Evolutionary conservation across 2,329 filamentous ascomycete species (phyloP), one percentile per base, ranked within the genome.

Genomic region (Xylariaceae sp.): DNA sequence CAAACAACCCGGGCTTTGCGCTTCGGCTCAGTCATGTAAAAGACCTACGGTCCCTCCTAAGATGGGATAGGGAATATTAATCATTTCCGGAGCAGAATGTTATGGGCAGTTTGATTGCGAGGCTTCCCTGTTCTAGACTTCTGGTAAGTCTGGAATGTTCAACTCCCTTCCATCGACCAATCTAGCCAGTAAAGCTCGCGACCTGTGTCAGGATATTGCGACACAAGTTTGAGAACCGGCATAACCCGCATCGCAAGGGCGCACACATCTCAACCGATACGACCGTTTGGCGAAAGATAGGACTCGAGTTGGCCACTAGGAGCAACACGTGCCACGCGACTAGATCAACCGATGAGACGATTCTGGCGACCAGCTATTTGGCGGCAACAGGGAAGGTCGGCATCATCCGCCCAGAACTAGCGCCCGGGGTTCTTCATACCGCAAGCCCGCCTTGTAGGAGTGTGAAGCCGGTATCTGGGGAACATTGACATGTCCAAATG

Each of bases 221-320:
- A 46, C 36, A 36, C 15, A 38, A 23, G 34, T 35, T 32, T 40
- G 18, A 8, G 9, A 32, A 41, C 24, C 35, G 36, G 36, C 38
- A 40, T 36, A 27, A 33, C 30, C 36, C 23, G 31, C 35, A 31
- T 38, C 26, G n/a, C 13, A 40, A 18, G 23, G 16, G 27, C 26
- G 13, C 15, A 31, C 26, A 18, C 36, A 17, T 31, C 28, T 32
- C 9, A n/a, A 36, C 11, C 29, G 12, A 39, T 34, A 34, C 34
- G 26, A 26, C 16, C 12, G 29, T 34, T 31, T 16, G 29, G 27
- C n/a, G n/a, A 19, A 34, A 33, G 12, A 13, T 9, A 32, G 35
- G 24, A 32, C 17, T 27, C 9, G 21, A 16, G 28, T 39, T 27
- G 26, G 33, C 8, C 13, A 38, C 27, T 36, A 5, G 18, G 31